A percentile compares a stretch with the other conserved stretches of the same genome.
Evolutionary conservation across 2,329 filamentous ascomycete genomes (phyloP).

Genomic region (Arthrobotrys entomopaga): DNA sequence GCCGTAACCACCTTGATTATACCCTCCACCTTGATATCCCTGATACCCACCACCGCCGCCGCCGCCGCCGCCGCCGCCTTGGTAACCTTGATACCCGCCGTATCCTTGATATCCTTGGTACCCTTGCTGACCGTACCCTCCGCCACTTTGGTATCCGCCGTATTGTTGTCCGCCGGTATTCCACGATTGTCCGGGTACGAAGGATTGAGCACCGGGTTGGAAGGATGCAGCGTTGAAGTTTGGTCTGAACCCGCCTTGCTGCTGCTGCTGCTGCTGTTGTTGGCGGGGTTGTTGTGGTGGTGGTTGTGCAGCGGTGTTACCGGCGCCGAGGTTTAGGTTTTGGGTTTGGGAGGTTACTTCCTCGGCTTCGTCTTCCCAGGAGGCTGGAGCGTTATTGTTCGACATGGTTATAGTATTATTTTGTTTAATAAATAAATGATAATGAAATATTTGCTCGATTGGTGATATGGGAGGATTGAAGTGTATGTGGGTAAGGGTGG

Average conservation of each 20-base stretch:
- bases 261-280: slow-evolving; percentile 62
- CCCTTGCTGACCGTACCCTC: slow-evolving; percentile 59
- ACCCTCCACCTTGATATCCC: slow-evolving; percentile 61
- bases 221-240: slow-evolving; percentile 66
- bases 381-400: slow-evolving; percentile 74
- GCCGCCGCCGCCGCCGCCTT: slow-evolving; percentile 15
- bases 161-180: slow-evolving; percentile 67
- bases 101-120: slow-evolving; percentile 63
- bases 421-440: neutral
- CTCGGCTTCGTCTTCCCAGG: slow-evolving; percentile 78
- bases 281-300: slow-evolving; percentile 74
- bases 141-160: slow-evolving; percentile 63
- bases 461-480: neutral
- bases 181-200: slow-evolving; percentile 74
- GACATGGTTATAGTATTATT: slow-evolving; percentile 72
- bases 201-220: slow-evolving; percentile 74
- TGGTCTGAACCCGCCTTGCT: slow-evolving; percentile 59
- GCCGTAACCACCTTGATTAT: slow-evolving; percentile 62
- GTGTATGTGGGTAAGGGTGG: neutral
- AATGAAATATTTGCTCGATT: too few species aligned
- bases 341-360: slow-evolving; percentile 80
- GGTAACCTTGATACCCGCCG: slow-evolving; percentile 64
- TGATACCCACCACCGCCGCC: slow-evolving; percentile 60
- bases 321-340: slow-evolving; percentile 71
- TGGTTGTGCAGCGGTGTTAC: slow-evolving; percentile 65